Evolutionary conservation across 1,139 yeast species (phyloP).

Genomic region (Nakaseomyces sp.): DNA sequence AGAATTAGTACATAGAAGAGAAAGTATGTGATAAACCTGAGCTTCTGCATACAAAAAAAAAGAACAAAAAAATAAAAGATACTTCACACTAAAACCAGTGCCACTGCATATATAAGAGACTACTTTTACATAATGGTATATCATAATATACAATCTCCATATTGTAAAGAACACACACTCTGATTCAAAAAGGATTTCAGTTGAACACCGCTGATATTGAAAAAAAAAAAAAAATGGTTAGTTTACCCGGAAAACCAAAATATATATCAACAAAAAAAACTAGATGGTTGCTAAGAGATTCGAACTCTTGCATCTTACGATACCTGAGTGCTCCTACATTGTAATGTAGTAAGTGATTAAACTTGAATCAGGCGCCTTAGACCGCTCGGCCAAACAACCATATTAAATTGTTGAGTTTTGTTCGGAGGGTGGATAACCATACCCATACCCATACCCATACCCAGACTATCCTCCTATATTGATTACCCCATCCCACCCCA

Average conservation of each 20-base stretch:
- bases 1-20: neutral
- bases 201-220: too few relatives aligned
- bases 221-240: neutral
- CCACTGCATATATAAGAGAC: too few relatives aligned
- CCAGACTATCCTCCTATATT: too few relatives aligned
- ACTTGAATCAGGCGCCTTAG: slow-evolving; percentile 10
- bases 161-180: too few relatives aligned
- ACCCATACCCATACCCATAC: too few relatives aligned
- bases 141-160: too few relatives aligned
- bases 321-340: slow-evolving; percentile 10
- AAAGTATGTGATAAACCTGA: neutral
- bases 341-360: slow-evolving; percentile 5
- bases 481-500: too few relatives aligned
- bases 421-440: too few relatives aligned
- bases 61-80: neutral
- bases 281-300: slow-evolving; percentile 9
- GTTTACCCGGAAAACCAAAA: neutral
- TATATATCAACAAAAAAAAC: neutral
- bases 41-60: neutral
- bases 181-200: too few relatives aligned
- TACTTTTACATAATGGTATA: too few relatives aligned
- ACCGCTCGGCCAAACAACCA: slow-evolving; percentile 10
- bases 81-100: too few relatives aligned
- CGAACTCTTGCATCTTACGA: slow-evolving; percentile 12
- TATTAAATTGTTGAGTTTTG: neutral